These are phyloP conservation scores for Globisporangium barbulae DNA, from an alignment of 352 stramenopile species.

Conservation along the genomic window DNA sequence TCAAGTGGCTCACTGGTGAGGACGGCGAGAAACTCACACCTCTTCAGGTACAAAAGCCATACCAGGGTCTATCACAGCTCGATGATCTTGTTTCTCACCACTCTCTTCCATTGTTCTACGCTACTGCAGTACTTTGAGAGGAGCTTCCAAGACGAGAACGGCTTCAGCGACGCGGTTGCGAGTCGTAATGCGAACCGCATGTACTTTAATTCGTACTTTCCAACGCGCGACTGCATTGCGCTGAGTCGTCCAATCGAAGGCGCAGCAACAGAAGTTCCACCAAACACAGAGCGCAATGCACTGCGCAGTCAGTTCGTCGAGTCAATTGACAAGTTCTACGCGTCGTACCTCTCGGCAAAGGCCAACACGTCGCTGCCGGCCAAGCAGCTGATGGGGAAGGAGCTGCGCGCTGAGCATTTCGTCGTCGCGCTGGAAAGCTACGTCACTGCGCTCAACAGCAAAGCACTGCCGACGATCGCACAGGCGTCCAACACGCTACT, in stretches of 20 bases:
- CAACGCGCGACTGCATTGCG: slow-evolving; percentile 31
- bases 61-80: not conserved
- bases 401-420: slow-evolving; percentile 39
- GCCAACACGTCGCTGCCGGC: slow-evolving; percentile 25
- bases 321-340: slow-evolving; percentile 44
- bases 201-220: slow-evolving; percentile 57
- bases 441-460: slow-evolving; percentile 37
- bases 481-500: slow-evolving; percentile 39
- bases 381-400: slow-evolving; percentile 43
- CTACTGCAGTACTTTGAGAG: slow-evolving; percentile 49
- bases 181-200: slow-evolving; percentile 53
- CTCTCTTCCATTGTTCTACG: not conserved
- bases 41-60: slow-evolving; percentile 13
- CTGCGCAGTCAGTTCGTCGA: slow-evolving; percentile 57
- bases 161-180: slow-evolving; percentile 52
- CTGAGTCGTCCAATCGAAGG: slow-evolving; percentile 53
- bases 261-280: slow-evolving; percentile 9
- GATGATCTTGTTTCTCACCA: not conserved
- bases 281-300: slow-evolving; percentile 21
- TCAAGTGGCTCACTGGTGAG: slow-evolving; percentile 56
- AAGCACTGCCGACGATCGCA: slow-evolving; percentile 42
- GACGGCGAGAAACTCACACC: slow-evolving; percentile 46
- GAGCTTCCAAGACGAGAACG: slow-evolving; percentile 38
- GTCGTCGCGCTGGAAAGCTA: slow-evolving; percentile 38
- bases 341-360: slow-evolving; percentile 37